These are phyloP conservation scores for Paramecium sonneborni DNA, from an alignment of 73 alveolate genomes.

Conservation along the genomic window DNA sequence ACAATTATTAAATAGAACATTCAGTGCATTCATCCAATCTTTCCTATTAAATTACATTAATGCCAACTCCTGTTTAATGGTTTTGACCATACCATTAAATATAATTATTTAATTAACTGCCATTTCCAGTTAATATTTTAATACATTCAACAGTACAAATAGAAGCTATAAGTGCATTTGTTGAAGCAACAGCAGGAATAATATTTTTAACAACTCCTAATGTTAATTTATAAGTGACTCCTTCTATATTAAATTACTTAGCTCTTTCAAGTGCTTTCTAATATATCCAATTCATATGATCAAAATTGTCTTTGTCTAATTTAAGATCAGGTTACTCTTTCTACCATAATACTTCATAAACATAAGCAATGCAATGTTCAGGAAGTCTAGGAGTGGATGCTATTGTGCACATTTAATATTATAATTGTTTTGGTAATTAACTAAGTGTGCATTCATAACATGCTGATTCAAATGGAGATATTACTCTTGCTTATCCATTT, in stretches of 20 bases:
- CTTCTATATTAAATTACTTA: conserved; percentile 93
- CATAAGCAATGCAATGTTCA: conserved; percentile 98
- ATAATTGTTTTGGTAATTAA: conserved; percentile 75
- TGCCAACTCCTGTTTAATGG: neutral
- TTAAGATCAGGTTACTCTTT: conserved; percentile 68
- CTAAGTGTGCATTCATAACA: conserved; percentile 89
- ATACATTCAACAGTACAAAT: conserved; percentile 97
- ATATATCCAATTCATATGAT: conserved; percentile 99
- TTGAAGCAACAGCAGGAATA: conserved; percentile 99
- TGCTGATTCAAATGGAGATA: conserved; percentile 78
- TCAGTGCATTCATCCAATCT: neutral
- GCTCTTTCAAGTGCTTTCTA: conserved; percentile 98
- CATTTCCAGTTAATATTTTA: conserved; percentile 69
- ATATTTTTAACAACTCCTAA: conserved; percentile 98
- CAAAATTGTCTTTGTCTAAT: conserved; percentile 96
- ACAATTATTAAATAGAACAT: neutral
- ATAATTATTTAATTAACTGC: neutral
- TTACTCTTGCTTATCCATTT: conserved; percentile 98
- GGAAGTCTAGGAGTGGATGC: conserved; percentile 99
- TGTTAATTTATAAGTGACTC: conserved; percentile 96
- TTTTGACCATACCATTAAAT: conserved; percentile 8
- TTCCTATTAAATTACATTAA: neutral
- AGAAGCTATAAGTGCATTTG: conserved; percentile 99
- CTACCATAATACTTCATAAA: conserved; percentile 91
- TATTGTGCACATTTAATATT: conserved; percentile 98